phyloP scores from a whole-genome alignment of 2,329 filamentous ascomycete genomes.

The Nemania sp. region DNA sequence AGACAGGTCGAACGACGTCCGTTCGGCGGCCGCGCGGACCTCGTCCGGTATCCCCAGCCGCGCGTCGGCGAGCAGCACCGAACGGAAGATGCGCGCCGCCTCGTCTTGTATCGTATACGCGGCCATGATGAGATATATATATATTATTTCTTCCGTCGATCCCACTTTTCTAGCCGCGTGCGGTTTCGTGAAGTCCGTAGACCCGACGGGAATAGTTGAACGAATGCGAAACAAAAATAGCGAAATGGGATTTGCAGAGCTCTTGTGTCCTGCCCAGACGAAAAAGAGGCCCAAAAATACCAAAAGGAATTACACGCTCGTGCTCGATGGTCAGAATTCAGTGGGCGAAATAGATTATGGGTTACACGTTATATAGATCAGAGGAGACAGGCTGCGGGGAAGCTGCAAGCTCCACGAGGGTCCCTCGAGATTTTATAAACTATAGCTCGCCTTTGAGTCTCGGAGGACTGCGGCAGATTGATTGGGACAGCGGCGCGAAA shows the following conservation, averaged over 20 bases:
- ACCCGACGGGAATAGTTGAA: not conserved
- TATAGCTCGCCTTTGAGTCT: not conserved
- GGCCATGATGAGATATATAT: slow-evolving; percentile 18
- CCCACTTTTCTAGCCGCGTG: too few species aligned
- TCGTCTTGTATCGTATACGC: slow-evolving; percentile 40
- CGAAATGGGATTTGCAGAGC: not conserved
- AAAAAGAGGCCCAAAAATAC: too few species aligned
- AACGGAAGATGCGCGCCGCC: slow-evolving; percentile 37
- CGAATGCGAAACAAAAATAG: not conserved
- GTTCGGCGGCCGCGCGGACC: slow-evolving; percentile 30
- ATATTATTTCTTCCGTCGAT: too few species aligned
- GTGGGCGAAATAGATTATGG: too few species aligned
- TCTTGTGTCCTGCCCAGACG: not conserved
- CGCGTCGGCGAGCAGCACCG: slow-evolving; percentile 33
- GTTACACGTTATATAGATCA: too few species aligned
- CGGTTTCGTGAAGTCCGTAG: not conserved
- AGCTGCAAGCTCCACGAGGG: not conserved
- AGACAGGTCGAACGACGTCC: slow-evolving; percentile 35
- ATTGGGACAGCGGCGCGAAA: not conserved
- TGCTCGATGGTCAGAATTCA: too few species aligned
- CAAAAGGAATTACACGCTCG: too few species aligned
- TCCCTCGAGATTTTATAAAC: not conserved
- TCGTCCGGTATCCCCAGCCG: slow-evolving; percentile 35
- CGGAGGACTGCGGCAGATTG: not conserved
- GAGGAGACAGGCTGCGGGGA: slow-evolving; percentile 9